phyloP scores from a whole-genome alignment of 2,329 filamentous ascomycete genomes.

The Thermochaetoides dissita region DNA sequence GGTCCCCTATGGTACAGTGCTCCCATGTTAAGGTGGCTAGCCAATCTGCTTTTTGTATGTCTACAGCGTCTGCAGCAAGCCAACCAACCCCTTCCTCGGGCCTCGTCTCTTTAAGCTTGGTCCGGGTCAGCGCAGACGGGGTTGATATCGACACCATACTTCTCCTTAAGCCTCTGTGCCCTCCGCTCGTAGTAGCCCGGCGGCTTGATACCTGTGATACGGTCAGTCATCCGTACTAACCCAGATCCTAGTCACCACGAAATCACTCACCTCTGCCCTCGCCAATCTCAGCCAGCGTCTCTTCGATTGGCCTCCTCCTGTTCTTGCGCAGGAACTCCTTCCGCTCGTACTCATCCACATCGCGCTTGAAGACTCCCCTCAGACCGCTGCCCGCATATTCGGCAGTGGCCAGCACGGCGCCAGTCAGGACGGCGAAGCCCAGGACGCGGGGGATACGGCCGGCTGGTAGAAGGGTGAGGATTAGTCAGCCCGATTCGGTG shows the following conservation, averaged over 20 bases:
- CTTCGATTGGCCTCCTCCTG: conserved; percentile 58
- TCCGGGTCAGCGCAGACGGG: conserved; percentile 40
- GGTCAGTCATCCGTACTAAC: too few relatives aligned
- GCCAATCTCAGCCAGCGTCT: conserved; percentile 69
- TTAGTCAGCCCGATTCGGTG: conserved; percentile 1
- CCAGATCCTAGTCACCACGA: neutral
- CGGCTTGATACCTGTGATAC: conserved; percentile 55
- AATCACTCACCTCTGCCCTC: conserved; percentile 64
- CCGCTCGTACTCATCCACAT: conserved; percentile 56
- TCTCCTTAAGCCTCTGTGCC: conserved; percentile 66
- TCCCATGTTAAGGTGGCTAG: conserved; percentile 11
- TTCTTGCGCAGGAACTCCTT: conserved; percentile 63
- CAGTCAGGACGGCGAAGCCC: conserved; percentile 47
- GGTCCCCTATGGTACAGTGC: conserved; percentile 7
- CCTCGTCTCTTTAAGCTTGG: conserved; percentile 4
- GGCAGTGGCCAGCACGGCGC: conserved; percentile 46
- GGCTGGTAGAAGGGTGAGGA: conserved; percentile 23
- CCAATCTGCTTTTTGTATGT: conserved; percentile 10
- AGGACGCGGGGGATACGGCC: conserved; percentile 57
- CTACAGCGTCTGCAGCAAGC: conserved; percentile 10
- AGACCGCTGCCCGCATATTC: conserved; percentile 54
- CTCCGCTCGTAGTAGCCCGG: conserved; percentile 77
- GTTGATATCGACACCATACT: conserved; percentile 75
- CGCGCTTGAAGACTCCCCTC: conserved; percentile 29
- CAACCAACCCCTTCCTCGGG: neutral